phyloP scores from a whole-genome alignment of 2,329 filamentous ascomycete species.

The Botryotinia convoluta region DNA sequence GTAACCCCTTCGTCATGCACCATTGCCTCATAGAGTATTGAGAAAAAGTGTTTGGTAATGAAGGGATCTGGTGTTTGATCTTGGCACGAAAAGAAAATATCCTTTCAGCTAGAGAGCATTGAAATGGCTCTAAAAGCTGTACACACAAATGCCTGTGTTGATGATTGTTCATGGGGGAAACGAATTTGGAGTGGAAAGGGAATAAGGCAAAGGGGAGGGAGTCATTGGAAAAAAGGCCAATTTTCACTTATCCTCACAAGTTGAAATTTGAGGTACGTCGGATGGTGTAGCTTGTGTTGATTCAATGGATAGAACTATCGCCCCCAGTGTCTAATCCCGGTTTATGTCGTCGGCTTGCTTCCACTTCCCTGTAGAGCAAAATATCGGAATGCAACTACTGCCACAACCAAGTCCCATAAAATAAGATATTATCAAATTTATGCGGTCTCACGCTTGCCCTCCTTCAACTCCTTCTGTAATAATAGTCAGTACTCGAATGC shows the following conservation, averaged over 20 bases:
- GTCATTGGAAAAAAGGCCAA: slow-evolving; percentile 2
- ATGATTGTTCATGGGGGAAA: slow-evolving; percentile 20
- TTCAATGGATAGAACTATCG: slow-evolving; percentile 33
- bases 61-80: slow-evolving; percentile 43
- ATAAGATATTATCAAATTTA: slow-evolving; percentile 47
- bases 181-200: neutral
- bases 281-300: slow-evolving; percentile 32
- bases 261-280: slow-evolving; percentile 2
- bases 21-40: slow-evolving; percentile 48
- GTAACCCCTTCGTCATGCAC: slow-evolving; percentile 62
- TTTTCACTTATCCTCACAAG: slow-evolving; percentile 8
- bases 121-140: slow-evolving; percentile 45
- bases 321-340: slow-evolving; percentile 25
- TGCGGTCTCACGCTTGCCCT: slow-evolving; percentile 88
- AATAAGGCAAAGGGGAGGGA: neutral
- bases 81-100: slow-evolving; percentile 49
- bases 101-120: slow-evolving; percentile 48
- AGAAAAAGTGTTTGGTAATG: slow-evolving; percentile 66
- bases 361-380: slow-evolving; percentile 29
- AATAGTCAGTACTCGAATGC: slow-evolving; percentile 22
- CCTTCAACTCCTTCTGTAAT: slow-evolving; percentile 89
- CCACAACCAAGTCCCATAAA: slow-evolving; percentile 31
- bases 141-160: slow-evolving; percentile 49
- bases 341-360: slow-evolving; percentile 29
- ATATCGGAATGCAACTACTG: slow-evolving; percentile 34